Base-by-base conservation (phyloP, 2,329 filamentous ascomycete species). In the Cladophialophora immunda region DNA sequence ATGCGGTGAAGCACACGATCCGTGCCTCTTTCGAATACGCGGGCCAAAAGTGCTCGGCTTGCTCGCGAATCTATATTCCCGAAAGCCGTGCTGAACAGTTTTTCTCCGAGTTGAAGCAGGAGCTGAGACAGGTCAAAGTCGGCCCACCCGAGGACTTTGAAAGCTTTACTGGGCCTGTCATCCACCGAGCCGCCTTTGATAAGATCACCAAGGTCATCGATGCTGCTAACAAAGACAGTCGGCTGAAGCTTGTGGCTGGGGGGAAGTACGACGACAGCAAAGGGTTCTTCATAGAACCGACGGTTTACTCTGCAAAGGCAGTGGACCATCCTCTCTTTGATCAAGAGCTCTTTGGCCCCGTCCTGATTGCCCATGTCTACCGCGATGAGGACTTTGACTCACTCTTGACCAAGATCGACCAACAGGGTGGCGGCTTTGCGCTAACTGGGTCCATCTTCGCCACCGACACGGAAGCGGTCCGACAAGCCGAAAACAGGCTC, bases 101-200 rank as follows among this genome's bases (percentile, higher is more conserved):
- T 81, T 89, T 88, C 78, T 79, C 87, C 68, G 83, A 84, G 64
- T 81, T 94, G 4, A 81, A 89, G 17, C 76, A 83, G 25, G 89
- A 92, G 77, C 88, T 87, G 6, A 81, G 86, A 72, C 84, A 85
- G 62, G 84, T 94, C 58, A 88, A 87, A 72, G 81, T 92, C 55
- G 91, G 92, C 64, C 81, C 83, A 55, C 88, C 90, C 68, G 85
- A 85, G 56, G 79, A 90, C 34, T 88, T 89, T 74, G 81, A 83
- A 71, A 91, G 91, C 81, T 94, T 94, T 81, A 86, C 92, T 73
- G 91, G 91, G n/a, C 92, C 92, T 27, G 91, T 94, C 67, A 94
- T 94, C 78, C 91, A 94, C 81, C 84, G 87, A 67, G 84, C 83
- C 8, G 90, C 89, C 30, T 94, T 94, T 83, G 86, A 92, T 77